A percentile compares a stretch with the other conserved stretches of the same genome.
Conservation (phyloP, 441 rosid species). For the Francoa sonchifolia region DNA sequence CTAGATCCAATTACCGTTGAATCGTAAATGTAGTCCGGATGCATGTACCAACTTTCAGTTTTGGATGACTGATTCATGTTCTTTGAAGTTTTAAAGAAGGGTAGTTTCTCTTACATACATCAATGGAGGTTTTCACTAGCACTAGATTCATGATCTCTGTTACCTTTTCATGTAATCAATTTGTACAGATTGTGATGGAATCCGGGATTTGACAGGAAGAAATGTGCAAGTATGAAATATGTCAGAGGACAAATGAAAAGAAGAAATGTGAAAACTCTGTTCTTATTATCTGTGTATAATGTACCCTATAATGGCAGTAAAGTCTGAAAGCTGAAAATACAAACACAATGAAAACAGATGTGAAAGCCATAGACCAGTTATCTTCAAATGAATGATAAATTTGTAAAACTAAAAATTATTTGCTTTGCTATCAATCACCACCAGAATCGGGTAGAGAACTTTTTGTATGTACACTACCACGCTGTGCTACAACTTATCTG, state of each 20-base stretch:
- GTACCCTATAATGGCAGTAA: slow-evolving; percentile 9
- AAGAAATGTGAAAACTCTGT: slow-evolving; percentile 2
- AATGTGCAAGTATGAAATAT: neutral
- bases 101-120: too few relatives aligned
- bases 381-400: slow-evolving; percentile 16
- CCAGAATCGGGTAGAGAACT: neutral
- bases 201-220: neutral
- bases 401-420: slow-evolving; percentile 13
- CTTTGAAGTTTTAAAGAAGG: too few relatives aligned
- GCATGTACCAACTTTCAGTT: too few relatives aligned
- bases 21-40: too few relatives aligned
- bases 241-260: neutral
- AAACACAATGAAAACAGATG: slow-evolving; percentile 6
- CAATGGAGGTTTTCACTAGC: too few relatives aligned
- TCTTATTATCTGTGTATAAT: slow-evolving; percentile 18
- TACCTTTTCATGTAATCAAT: too few relatives aligned
- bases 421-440: neutral
- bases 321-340: neutral
- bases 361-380: slow-evolving; percentile 4
- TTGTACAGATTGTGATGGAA: too few relatives aligned
- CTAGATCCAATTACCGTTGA: too few relatives aligned
- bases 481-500: slow-evolving; percentile 7
- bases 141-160: too few relatives aligned
- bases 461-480: slow-evolving; percentile 14
- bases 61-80: too few relatives aligned